Conservation (phyloP, 2,329 filamentous ascomycete genomes). For the Cladosporium sp. region DNA sequence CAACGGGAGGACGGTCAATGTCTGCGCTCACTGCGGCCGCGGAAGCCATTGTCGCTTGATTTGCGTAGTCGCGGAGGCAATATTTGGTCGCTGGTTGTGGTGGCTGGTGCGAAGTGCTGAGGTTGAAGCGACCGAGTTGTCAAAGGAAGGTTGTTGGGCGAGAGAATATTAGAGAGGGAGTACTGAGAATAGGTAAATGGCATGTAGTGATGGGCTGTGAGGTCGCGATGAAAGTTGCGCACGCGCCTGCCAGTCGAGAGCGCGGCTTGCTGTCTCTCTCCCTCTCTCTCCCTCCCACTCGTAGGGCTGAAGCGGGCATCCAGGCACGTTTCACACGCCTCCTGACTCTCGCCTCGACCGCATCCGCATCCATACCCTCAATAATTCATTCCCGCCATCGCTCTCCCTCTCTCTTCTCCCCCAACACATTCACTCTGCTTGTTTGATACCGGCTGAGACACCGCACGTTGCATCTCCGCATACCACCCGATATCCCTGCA, state of each 20-base stretch:
- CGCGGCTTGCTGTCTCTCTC: background rate
- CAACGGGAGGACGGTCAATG: conserved; percentile 18
- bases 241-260: background rate
- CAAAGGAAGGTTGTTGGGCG: background rate
- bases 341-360: background rate
- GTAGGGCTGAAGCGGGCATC: background rate
- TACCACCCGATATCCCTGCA: background rate
- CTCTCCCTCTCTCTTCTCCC: background rate
- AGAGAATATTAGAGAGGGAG: background rate
- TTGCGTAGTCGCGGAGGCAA: background rate
- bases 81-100: background rate
- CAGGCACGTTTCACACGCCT: conserved; percentile 2
- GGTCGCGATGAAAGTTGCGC: background rate
- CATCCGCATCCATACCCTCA: background rate
- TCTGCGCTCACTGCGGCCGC: conserved; percentile 30
- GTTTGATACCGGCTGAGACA: no score
- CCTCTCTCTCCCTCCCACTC: background rate
- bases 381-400: background rate
- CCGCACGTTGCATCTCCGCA: background rate
- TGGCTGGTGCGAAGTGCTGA: background rate
- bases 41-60: conserved; percentile 33
- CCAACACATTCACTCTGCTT: background rate
- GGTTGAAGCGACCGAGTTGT: background rate
- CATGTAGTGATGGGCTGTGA: background rate
- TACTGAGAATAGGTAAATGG: background rate